Percentiles rank a stretch among this genome's conserved stretches.
These are phyloP conservation scores for Colletotrichum limetticola DNA, from an alignment of 2,329 filamentous ascomycete genomes.

Conservation along the genomic window DNA sequence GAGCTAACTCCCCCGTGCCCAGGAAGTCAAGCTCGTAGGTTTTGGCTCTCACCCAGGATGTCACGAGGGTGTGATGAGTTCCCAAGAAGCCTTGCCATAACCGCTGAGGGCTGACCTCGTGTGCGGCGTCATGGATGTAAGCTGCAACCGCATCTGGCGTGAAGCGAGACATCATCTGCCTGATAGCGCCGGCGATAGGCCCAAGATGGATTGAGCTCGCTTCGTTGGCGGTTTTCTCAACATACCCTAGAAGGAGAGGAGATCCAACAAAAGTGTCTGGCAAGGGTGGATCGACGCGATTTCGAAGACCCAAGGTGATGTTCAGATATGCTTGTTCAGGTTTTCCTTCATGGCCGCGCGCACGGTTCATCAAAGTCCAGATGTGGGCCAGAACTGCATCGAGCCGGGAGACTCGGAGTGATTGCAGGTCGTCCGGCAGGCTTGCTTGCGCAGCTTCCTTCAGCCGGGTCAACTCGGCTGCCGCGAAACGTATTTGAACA, in stretches of 20 bases:
- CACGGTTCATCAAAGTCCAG: conserved; percentile 55
- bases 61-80: conserved; percentile 52
- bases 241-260: conserved; percentile 52
- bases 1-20: conserved; percentile 36
- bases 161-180: conserved; percentile 48
- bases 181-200: conserved; percentile 45
- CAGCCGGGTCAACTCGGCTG: conserved; percentile 46
- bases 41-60: conserved; percentile 53
- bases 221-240: conserved; percentile 37
- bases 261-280: conserved; percentile 55
- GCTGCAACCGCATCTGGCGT: conserved; percentile 50
- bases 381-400: conserved; percentile 59
- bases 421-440: conserved; percentile 16
- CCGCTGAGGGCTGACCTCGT: conserved; percentile 57
- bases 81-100: conserved; percentile 60
- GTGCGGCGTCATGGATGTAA: conserved; percentile 53
- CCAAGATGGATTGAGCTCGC: conserved; percentile 15
- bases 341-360: conserved; percentile 43
- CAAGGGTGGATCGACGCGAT: conserved; percentile 50
- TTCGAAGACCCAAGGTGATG: conserved; percentile 52
- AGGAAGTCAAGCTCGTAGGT: conserved; percentile 55
- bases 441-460: conserved; percentile 38
- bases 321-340: conserved; percentile 50
- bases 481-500: conserved; percentile 50
- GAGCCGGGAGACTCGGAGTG: conserved; percentile 49